These are phyloP conservation scores for Fistulinella staudtii DNA, from an alignment of 1,284 basidiomycete genomes.

Conservation along the genomic window DNA sequence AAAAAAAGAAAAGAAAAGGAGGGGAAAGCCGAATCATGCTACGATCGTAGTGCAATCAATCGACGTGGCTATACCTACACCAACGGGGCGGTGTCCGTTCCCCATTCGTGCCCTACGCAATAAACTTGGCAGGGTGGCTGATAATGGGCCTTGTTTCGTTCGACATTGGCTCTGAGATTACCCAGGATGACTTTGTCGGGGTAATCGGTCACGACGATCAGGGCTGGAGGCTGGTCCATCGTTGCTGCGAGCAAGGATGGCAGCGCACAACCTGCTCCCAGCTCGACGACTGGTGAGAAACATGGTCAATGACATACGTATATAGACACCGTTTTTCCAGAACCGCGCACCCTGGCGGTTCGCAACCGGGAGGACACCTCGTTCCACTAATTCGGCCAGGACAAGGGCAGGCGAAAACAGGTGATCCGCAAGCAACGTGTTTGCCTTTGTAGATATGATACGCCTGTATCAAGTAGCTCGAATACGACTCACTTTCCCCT, in stretches of 20 bases:
- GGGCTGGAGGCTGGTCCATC: constrained; percentile 40
- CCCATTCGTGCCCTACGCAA: constrained; percentile 61
- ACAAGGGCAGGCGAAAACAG: constrained; percentile 66
- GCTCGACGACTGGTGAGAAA: constrained; percentile 53
- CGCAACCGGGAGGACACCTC: constrained; percentile 39
- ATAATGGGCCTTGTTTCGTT: constrained; percentile 42
- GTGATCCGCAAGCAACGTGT: constrained; percentile 66
- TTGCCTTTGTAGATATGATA: too few species aligned
- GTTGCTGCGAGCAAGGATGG: constrained; percentile 59
- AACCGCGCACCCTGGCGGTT: constrained; percentile 17
- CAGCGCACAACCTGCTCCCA: constrained; percentile 62
- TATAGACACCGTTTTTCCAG: not conserved
- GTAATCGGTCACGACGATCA: constrained; percentile 63
- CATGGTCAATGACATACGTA: not conserved
- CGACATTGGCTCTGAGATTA: constrained; percentile 53
- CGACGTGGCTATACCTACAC: constrained; percentile 44
- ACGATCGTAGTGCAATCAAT: constrained; percentile 6
- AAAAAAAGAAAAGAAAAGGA: not conserved
- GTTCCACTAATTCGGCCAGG: constrained; percentile 61
- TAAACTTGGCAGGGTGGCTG: constrained; percentile 40
- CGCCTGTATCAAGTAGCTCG: too few species aligned
- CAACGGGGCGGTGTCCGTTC: constrained; percentile 42
- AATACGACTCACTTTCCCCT: constrained; percentile 54
- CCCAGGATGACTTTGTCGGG: constrained; percentile 57
- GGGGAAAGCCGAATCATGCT: not conserved